These are phyloP conservation scores for Polytrichum commune DNA, from an alignment of 225 moss, liverwort and hornwort species.

Conservation along the genomic window DNA sequence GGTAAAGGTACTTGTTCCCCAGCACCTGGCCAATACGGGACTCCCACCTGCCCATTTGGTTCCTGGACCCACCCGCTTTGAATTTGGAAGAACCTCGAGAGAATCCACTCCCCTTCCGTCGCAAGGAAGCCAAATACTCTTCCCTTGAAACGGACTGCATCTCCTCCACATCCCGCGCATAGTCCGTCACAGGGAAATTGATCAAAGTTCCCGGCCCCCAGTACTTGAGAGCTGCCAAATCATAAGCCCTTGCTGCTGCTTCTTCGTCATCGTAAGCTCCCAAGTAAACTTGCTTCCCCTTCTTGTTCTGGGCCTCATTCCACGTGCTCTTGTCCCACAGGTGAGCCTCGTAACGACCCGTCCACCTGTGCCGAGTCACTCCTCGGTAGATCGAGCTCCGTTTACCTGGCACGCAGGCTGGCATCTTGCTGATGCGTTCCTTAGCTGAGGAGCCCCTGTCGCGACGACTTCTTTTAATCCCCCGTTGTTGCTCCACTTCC, in stretches of 20 bases:
- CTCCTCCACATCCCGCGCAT: conserved; percentile 81
- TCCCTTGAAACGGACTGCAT: conserved; percentile 86
- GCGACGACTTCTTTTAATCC: conserved; percentile 70
- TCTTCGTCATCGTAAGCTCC: conserved; percentile 95
- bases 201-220: conserved; percentile 91
- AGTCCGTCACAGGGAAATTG: conserved; percentile 83
- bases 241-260: conserved; percentile 85
- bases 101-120: conserved; percentile 81
- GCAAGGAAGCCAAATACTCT: conserved; percentile 75
- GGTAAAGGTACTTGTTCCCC: conserved; percentile 82
- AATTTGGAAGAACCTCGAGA: conserved; percentile 74
- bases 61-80: conserved; percentile 65
- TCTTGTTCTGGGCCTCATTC: conserved; percentile 92
- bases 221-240: conserved; percentile 87
- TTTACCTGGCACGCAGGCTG: conserved; percentile 84
- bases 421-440: conserved; percentile 94
- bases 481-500: conserved; percentile 45
- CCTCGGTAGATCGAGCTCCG: conserved; percentile 88
- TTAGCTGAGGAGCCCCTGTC: conserved; percentile 84
- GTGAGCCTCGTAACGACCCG: conserved; percentile 89
- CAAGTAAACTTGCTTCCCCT: conserved; percentile 75
- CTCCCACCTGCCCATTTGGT: conserved; percentile 83
- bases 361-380: conserved; percentile 90
- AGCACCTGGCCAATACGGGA: conserved; percentile 80
- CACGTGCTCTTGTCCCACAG: conserved; percentile 95